Percentiles rank a stretch among this genome's conserved stretches.
Conservation (phyloP, 768 basidiomycete species). For the Auricularia sp. region DNA sequence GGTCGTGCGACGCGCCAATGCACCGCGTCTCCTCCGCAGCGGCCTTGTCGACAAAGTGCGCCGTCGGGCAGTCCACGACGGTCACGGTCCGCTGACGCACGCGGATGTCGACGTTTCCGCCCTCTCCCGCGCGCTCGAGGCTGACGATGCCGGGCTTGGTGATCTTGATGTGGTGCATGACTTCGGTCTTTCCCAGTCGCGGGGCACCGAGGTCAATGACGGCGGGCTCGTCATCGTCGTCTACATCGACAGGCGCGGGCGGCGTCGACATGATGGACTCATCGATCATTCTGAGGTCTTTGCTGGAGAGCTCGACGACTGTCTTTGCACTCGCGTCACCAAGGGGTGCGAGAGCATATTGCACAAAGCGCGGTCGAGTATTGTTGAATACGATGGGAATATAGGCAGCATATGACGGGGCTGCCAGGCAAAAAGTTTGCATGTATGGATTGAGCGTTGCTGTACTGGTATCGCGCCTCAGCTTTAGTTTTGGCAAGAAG, state of each 20-base stretch:
- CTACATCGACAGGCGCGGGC: conserved; percentile 25
- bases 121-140: conserved; percentile 63
- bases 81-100: conserved; percentile 55
- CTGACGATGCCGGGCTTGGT: conserved; percentile 65
- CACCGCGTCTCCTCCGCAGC: conserved; percentile 50
- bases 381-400: conserved; percentile 87
- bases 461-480: conserved; percentile 36
- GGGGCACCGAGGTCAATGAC: conserved; percentile 3
- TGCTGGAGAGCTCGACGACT: conserved; percentile 43
- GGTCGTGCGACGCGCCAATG: conserved; percentile 45
- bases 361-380: conserved; percentile 60
- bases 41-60: conserved; percentile 43
- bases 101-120: conserved; percentile 56
- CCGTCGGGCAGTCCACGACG: conserved; percentile 75
- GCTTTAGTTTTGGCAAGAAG: not conserved
- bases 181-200: conserved; percentile 63
- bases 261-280: conserved; percentile 33
- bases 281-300: conserved; percentile 62
- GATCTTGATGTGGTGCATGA: conserved; percentile 61
- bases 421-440: conserved; percentile 63
- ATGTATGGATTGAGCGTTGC: conserved; percentile 76
- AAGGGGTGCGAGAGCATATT: conserved; percentile 66
- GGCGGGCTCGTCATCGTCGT: conserved; percentile 43
- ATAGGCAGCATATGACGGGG: conserved; percentile 43
- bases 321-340: conserved; percentile 32